Base-by-base conservation (phyloP, 2,329 filamentous ascomycete genomes). In the Alternaria longipes region DNA sequence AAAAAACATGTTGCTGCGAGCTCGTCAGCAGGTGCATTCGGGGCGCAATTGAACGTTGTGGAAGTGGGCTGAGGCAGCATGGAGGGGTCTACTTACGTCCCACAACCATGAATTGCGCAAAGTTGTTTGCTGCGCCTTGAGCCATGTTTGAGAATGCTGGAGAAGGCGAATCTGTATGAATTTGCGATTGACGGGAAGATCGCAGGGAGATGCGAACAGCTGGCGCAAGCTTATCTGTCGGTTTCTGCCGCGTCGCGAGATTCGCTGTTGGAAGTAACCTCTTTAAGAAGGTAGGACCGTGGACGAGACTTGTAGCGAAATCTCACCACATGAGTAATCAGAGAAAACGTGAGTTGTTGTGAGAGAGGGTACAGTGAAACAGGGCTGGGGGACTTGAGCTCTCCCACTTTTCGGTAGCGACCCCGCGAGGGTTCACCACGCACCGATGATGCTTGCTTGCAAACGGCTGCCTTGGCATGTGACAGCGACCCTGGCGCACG, bases 31-130 rank as follows among this genome's bases (percentile, higher is more conserved):
- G 59, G n/a, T 24, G 62, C 8, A 44, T 42, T 52, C 18, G 24
- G 24, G 16, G 49, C 56, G 26, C 49, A 20, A 46, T 47, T 28
- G 55, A 53, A 44, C n/a, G 34, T 51, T 55, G 51, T 36, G 45
- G 20, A 38, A 22, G 56, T 44, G 49, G 57, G 36, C 34, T 56
- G 53, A 57, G 53, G 59, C 65, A 34, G 54, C 34, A 47, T 41
- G 20, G 54, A 60, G 49, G 55, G 66, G 36, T 58, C 41, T 53
- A 88, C 92, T 78, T 87, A 97, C 94, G 93, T 68, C 93, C 94
- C 70, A 98, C 90, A 77, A 99, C 97, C 81, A 99, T 90, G 78
- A 97, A 97, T 47, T 95, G 97, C 80, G 94, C 93, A 79, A 99
- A 99, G 51, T 93, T 93, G 58, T 75, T 75, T 47, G 73, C 66